These are phyloP conservation scores for Lyophyllum atratum DNA, from an alignment of 768 basidiomycete genomes.

Conservation along the genomic window DNA sequence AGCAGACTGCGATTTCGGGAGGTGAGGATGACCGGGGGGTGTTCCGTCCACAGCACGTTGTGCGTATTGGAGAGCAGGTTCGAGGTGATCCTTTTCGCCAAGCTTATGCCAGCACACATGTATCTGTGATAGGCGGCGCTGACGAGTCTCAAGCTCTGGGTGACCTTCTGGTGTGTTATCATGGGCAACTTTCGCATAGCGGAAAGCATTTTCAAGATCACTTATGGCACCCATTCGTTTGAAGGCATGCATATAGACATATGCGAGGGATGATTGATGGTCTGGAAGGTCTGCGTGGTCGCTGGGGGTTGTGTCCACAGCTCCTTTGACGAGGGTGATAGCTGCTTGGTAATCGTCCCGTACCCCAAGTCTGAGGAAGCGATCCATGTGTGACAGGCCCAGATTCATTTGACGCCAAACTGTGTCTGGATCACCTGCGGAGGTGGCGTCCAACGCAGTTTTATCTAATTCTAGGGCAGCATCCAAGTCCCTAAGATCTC, in stretches of 20 bases:
- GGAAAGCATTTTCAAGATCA: conserved; percentile 9
- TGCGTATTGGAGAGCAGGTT: neutral
- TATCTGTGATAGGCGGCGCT: neutral
- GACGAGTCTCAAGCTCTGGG: neutral
- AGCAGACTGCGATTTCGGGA: neutral
- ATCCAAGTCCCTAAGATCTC: neutral
- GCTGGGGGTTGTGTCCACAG: neutral
- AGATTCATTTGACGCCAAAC: neutral
- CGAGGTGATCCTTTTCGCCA: neutral
- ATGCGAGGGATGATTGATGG: conserved; percentile 5
- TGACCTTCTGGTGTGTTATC: neutral
- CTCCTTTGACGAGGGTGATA: neutral
- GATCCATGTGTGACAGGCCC: neutral
- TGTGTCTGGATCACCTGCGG: neutral
- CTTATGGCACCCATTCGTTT: neutral
- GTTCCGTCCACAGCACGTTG: neutral
- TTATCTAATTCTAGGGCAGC: neutral
- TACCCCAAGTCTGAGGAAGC: conserved; percentile 1
- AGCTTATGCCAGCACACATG: neutral
- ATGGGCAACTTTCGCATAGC: neutral
- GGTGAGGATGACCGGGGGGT: neutral
- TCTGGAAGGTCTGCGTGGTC: neutral
- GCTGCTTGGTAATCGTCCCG: conserved; percentile 1
- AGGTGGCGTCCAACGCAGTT: neutral
- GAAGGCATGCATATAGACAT: neutral